A percentile compares a stretch with the other conserved stretches of the same genome.
phyloP scores from a whole-genome alignment of 2,329 filamentous ascomycete genomes.

The Xylaria multiplex region DNA sequence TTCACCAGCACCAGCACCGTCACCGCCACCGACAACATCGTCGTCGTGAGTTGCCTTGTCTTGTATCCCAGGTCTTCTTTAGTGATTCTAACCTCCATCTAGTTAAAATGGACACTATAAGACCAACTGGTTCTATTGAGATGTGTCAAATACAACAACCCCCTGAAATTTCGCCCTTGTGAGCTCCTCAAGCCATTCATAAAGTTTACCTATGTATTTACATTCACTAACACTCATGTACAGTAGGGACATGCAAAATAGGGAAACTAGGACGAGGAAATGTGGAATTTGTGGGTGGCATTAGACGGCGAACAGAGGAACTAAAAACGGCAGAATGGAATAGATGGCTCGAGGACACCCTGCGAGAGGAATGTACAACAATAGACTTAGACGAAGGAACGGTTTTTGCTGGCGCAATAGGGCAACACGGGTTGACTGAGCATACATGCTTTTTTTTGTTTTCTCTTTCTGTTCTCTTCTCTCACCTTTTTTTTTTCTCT shows the following conservation, averaged over 20 bases:
- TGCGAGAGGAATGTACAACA: slow-evolving; percentile 8
- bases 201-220: not conserved
- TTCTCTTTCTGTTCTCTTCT: not conserved
- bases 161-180: not conserved
- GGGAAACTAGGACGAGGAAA: not conserved
- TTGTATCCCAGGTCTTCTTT: not conserved
- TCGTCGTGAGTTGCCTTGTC: slow-evolving; percentile 24
- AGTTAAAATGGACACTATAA: not conserved
- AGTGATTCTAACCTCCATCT: slow-evolving; percentile 4
- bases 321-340: not conserved
- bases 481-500: too few relatives aligned
- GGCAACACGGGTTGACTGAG: not conserved
- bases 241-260: not conserved
- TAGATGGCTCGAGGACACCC: not conserved
- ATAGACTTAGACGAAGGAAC: slow-evolving; percentile 5
- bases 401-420: not conserved
- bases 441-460: not conserved
- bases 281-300: not conserved
- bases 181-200: not conserved
- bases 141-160: not conserved
- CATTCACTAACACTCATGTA: not conserved
- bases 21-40: slow-evolving; percentile 18
- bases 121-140: not conserved
- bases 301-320: not conserved
- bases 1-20: slow-evolving; percentile 21